Base-by-base conservation (phyloP, 148 eudicot genomes). In the Heliamphora exappendiculata region DNA sequence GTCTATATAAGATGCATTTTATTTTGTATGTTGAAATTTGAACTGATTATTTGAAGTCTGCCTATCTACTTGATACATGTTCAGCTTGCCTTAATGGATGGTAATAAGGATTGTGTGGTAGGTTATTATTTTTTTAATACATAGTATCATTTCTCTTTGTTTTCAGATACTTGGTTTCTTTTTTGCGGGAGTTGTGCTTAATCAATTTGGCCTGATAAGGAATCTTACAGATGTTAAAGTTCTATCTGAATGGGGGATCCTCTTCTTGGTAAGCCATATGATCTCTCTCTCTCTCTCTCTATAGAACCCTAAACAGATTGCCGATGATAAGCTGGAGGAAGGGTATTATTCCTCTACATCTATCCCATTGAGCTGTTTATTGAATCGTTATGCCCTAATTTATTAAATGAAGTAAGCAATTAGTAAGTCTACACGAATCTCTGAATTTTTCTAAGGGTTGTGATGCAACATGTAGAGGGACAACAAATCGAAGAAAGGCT, bases 181-280 rank as follows among this genome's bases (percentile, higher is more conserved):
- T 85, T 92, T 83, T 81, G 97, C 98, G 24, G 98, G 98, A 37
- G 90, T 94, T 78, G 91, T 94, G 74, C 88, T 94, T 51, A 94
- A 91, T 81, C 98, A 94, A 68, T 88, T 94, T 81, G 98, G 98
- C 68, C 73, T 94, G 75, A 94, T 94, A 62, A 90, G 98, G 84
- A 91, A 94, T 84, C 89, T 94, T 71, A 91, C 92, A 10, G 98
- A 94, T 77, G 96, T 94, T 67, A 94, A 94, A 80, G 74, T 94
- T 86, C 92, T 94, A 42, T 94, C 98, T 7, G 98, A 94, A 74
- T 94, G 98, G 98, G 98, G 98, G 1, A 91, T 94, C 73, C 97
- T 94, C 75, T 94, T 94, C 83, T 84, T 92, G 98, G 98, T 94
- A 87, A 84, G 82, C 36, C 53, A 70, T 17, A n/a, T 26, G 6